Evolutionary conservation across 495 filamentous ascomycete genomes (phyloP), one percentile per base, ranked within the genome.

Genomic region (Hypoxylon lenormandii): DNA sequence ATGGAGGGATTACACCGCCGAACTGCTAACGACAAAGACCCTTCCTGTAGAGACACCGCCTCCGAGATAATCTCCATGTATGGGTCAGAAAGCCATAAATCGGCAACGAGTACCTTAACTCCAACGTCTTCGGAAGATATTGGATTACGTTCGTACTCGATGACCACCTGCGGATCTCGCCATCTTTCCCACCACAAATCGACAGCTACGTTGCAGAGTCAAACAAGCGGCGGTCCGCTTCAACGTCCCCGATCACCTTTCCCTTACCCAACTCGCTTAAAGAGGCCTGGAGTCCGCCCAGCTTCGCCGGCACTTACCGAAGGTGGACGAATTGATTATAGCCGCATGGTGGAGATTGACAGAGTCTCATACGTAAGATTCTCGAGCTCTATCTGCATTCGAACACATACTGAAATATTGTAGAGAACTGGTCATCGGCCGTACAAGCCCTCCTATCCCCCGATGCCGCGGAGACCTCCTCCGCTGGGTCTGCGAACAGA

Each of bases 261-360:
- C 72, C 81, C 82, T 8, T 90, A 90, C 66, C 87, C 87, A 6
- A 84, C 86, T n/a, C 82, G 87, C 26, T 79, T 89, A 19, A 88
- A 85, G 74, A 85, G 88, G 16, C 87, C 88, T 7, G 86, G 86
- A 12, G 86, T 89, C 60, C 84, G 87, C 19, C 86, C 89, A 12
- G 81, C 83, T 5, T 91, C 88, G 3, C 89, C 88, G 28, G 85
- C 87, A 42, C 66, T 86, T 49, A 86, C 82, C 19, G 85, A 86
- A 60, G 78, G 77, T 48, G 81, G 81, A 23, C 69, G 56, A 15
- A 72, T 83, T 54, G 80, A 84, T 64, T 83, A 84, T 63, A 83
- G 78, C 57, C 81, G 79, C 43, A 82, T 82, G 78, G 79, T 82
- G 45, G 82, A 80, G 57, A 82, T 84, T 73, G 79, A 84, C 36